Conservation (phyloP, 164 flowering plant species). For the Nymphaea thermarum region DNA sequence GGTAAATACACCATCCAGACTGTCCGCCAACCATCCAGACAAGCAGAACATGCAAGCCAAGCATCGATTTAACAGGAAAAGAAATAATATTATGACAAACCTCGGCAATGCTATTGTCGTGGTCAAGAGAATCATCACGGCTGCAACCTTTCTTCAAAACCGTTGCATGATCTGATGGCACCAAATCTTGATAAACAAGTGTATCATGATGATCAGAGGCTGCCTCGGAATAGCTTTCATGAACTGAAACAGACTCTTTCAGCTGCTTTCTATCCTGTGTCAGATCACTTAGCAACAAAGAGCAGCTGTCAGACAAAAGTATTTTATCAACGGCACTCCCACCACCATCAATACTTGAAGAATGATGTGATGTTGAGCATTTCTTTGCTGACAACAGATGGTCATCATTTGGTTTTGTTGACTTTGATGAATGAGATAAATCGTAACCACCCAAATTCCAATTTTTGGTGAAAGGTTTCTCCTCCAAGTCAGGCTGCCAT, state of each 20-base stretch:
- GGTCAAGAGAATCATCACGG: background rate
- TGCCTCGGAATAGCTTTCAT: background rate
- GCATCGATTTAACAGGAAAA: slow-evolving; percentile 1
- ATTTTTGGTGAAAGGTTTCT: slow-evolving; percentile 12
- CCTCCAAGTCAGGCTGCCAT: slow-evolving; percentile 11
- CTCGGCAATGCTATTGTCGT: background rate
- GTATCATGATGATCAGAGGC: background rate
- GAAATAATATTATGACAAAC: background rate
- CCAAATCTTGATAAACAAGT: background rate
- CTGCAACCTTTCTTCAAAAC: background rate
- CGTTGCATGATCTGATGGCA: background rate
- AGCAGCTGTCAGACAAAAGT: slow-evolving; percentile 11
- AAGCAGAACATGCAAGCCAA: background rate
- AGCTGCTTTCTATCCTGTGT: slow-evolving; percentile 8
- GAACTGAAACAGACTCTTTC: slow-evolving; percentile 3
- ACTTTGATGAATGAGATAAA: slow-evolving; percentile 14
- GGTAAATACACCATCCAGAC: too few relatives aligned
- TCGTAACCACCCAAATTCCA: slow-evolving; percentile 16
- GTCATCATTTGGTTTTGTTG: background rate
- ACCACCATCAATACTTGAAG: background rate
- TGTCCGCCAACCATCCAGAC: background rate
- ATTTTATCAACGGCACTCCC: slow-evolving; percentile 10
- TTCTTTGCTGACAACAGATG: background rate
- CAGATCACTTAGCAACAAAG: background rate
- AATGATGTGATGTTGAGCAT: background rate